These are phyloP conservation scores for Botryosphaeria dothidea DNA, from an alignment of 2,329 filamentous ascomycete genomes.

Conservation along the genomic window DNA sequence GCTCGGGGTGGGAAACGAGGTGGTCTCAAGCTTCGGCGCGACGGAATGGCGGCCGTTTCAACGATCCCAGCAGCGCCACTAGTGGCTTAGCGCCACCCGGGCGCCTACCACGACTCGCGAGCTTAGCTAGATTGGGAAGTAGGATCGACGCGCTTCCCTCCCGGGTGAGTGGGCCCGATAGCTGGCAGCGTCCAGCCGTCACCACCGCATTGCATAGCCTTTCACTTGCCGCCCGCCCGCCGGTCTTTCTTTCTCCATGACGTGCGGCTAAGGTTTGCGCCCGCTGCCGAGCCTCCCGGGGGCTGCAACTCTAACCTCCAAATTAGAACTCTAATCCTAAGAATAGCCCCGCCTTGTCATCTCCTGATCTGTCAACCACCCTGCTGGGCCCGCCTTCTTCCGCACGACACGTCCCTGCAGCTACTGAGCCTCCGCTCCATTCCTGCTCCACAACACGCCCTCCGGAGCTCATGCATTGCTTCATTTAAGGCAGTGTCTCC, in stretches of 20 bases:
- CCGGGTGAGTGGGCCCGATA: background rate
- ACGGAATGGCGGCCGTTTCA: slow-evolving; percentile 2
- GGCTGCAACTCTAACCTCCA: background rate
- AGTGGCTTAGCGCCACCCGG: background rate
- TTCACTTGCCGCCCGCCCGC: background rate
- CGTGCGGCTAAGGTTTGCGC: background rate
- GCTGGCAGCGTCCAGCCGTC: background rate
- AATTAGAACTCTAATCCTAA: background rate
- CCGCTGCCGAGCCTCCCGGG: background rate
- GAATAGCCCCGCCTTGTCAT: background rate
- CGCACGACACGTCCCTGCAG: background rate
- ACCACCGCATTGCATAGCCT: too few species aligned
- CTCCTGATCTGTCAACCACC: background rate
- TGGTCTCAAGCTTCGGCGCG: background rate
- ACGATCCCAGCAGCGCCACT: background rate
- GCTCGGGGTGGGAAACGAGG: background rate
- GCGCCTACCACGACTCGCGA: background rate
- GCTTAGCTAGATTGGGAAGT: background rate
- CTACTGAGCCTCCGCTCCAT: background rate
- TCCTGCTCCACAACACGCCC: background rate
- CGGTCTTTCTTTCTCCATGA: background rate
- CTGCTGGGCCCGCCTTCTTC: background rate
- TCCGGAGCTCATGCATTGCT: background rate
- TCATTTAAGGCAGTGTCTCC: background rate
- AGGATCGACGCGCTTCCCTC: slow-evolving; percentile 7